Percentiles rank a stretch among this genome's conserved stretches.
Evolutionary conservation across 164 flowering plant genomes (phyloP).

Genomic region (Pachysandra terminalis): DNA sequence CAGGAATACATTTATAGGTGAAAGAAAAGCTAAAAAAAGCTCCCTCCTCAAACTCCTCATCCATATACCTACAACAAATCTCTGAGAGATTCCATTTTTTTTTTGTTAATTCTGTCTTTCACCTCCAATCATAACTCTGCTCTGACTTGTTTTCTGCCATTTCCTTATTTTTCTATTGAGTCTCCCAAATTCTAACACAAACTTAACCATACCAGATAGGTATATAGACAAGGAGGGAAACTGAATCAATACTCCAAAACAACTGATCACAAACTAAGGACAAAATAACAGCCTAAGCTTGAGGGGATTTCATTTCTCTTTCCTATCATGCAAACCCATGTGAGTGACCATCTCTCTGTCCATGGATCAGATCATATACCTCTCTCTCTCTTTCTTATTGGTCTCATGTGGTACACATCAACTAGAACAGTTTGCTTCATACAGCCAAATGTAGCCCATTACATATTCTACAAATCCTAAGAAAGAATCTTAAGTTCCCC

Average conservation of each 20-base stretch:
- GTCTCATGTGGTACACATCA: not conserved
- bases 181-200: no score
- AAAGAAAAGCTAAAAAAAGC: not conserved
- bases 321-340: not conserved
- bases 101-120: slow-evolving; percentile 3
- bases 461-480: no score
- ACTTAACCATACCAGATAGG: no score
- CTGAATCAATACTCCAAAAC: not conserved
- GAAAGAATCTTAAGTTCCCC: no score
- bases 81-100: not conserved
- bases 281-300: not conserved
- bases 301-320: not conserved
- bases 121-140: slow-evolving; percentile 5
- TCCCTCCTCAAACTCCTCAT: not conserved
- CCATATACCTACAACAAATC: no score
- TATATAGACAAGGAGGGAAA: no score
- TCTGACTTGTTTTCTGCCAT: not conserved
- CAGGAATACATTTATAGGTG: no score
- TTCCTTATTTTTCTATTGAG: not conserved
- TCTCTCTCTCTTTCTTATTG: not conserved
- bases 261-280: not conserved
- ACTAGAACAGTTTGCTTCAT: no score
- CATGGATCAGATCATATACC: no score
- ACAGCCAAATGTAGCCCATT: no score
- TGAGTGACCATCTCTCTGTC: not conserved